phyloP scores from a whole-genome alignment of 495 filamentous ascomycete species.

The Lepraria neglecta region DNA sequence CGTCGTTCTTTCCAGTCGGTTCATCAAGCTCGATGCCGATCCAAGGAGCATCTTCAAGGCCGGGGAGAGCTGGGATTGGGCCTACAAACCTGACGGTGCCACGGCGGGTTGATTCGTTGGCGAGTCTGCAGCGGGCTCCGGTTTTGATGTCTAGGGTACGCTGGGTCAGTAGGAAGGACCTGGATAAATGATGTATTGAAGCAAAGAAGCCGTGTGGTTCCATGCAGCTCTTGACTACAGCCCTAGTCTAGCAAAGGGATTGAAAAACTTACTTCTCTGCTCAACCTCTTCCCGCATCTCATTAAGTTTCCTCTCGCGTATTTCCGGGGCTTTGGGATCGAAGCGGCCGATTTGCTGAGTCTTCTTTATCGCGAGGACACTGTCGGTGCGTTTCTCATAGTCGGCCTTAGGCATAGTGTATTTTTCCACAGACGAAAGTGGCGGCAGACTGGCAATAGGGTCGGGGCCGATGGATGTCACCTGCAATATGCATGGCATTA shows the following conservation, averaged over 20 bases:
- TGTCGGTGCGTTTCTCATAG: constrained; percentile 77
- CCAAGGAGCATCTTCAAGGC: constrained; percentile 63
- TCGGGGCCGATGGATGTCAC: constrained; percentile 48
- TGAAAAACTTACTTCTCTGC: constrained; percentile 44
- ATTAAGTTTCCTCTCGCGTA: constrained; percentile 61
- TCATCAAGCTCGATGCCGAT: constrained; percentile 80
- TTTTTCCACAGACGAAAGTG: constrained; percentile 70
- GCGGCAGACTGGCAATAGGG: constrained; percentile 63
- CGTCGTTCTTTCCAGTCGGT: constrained; percentile 85
- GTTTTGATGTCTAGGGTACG: constrained; percentile 46
- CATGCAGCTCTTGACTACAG: constrained; percentile 1
- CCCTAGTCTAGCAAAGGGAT: no score
- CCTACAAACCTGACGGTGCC: constrained; percentile 83
- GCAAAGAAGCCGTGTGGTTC: constrained; percentile 3
- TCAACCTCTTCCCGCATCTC: constrained; percentile 60
- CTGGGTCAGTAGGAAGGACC: background rate
- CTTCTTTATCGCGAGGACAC: constrained; percentile 90
- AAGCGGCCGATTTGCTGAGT: constrained; percentile 88
- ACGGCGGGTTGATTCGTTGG: constrained; percentile 60
- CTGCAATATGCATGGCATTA: constrained; percentile 10
- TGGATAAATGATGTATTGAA: background rate
- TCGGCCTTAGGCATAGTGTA: constrained; percentile 73
- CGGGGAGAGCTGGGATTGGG: constrained; percentile 72
- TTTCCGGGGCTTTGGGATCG: constrained; percentile 68
- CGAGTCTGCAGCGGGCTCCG: constrained; percentile 59